Conservation (phyloP, 768 basidiomycete genomes). For the Mycena vitilis region DNA sequence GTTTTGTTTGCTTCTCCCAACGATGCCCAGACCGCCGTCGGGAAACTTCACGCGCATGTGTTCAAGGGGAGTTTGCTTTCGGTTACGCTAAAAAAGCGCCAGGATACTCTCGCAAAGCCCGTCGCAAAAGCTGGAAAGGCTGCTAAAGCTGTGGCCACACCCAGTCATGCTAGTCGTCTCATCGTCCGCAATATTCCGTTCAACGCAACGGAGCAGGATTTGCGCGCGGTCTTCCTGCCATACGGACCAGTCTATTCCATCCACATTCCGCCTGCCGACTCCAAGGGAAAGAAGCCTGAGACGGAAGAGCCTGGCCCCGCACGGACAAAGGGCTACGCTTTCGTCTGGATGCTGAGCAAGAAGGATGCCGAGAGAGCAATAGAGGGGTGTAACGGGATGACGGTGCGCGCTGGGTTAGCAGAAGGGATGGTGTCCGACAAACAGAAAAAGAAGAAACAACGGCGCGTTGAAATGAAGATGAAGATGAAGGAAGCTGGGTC, state of each 20-base stretch:
- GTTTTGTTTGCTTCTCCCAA: slow-evolving; percentile 78
- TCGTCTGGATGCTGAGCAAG: slow-evolving; percentile 91
- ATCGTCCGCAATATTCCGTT: slow-evolving; percentile 94
- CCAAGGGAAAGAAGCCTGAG: slow-evolving; percentile 41
- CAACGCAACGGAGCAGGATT: slow-evolving; percentile 84
- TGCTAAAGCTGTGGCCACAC: slow-evolving; percentile 51
- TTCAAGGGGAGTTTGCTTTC: slow-evolving; percentile 92
- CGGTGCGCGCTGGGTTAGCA: slow-evolving; percentile 72
- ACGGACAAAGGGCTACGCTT: slow-evolving; percentile 86
- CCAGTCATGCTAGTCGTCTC: slow-evolving; percentile 81
- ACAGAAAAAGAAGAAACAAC: slow-evolving; percentile 75
- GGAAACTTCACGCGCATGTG: slow-evolving; percentile 90
- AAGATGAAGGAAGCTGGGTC: slow-evolving; percentile 42
- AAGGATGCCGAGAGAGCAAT: slow-evolving; percentile 89
- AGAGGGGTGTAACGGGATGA: slow-evolving; percentile 81
- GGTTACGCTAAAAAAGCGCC: slow-evolving; percentile 86
- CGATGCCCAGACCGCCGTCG: slow-evolving; percentile 76
- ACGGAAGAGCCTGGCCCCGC: slow-evolving; percentile 44
- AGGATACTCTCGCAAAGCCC: slow-evolving; percentile 73
- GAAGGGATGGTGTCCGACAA: slow-evolving; percentile 67
- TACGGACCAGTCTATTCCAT: slow-evolving; percentile 90
- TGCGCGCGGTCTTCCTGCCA: slow-evolving; percentile 87
- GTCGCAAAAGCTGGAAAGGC: slow-evolving; percentile 43
- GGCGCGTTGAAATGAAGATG: slow-evolving; percentile 64
- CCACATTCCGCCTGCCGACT: slow-evolving; percentile 70